Evolutionary conservation across 805 yeast genomes (phyloP), one percentile per base, ranked within the genome.

Genomic region (Metschnikowia vanudenii): DNA sequence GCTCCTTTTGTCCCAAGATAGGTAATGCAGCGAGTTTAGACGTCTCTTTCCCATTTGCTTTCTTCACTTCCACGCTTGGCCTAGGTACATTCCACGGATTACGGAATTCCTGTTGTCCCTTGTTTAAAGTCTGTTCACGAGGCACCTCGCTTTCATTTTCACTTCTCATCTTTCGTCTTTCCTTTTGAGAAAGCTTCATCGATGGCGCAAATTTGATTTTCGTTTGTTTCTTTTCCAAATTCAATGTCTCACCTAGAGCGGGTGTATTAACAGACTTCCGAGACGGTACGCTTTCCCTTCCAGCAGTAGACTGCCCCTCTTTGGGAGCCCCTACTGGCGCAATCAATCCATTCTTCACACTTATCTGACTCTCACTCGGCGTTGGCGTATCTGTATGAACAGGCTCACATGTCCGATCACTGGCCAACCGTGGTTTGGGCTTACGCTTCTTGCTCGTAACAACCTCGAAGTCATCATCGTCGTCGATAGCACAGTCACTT

Each of bases 101-200:
- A 2, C 46, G 45, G 39, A 49, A 41, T 6, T 17, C 39, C 14
- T 22, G 39, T 18, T 12, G 29, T 28, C 12, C n/a, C 20, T 12
- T 19, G 29, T 16, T 20, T 17, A 12, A n/a, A 14, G 10, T 24
- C 12, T 34, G 29, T 13, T 14, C 17, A 16, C 37, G 33, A 22
- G 36, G 14, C 16, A 13, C n/a, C 17, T 37, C 10, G 8, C 2
- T 12, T 8, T 34, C 41, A 35, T n/a, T 20, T 8, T 12, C 41
- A 14, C 17, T 39, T 14, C 70, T 69, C 52, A 71, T 53, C 47
- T 68, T 73, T 57, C 76, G 79, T 34, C 87, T 62, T 52, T 81
- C 86, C 55, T 80, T 80, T 52, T 84, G 88, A 1, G 88, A 81
- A 13, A 79, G 55, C 50, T 76, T 75, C 28, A 64, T 59, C 17